Evolutionary conservation across 345 rosid species (phyloP), one percentile per base, ranked within the genome.

Genomic region (Cardamine chenopodiifolia): DNA sequence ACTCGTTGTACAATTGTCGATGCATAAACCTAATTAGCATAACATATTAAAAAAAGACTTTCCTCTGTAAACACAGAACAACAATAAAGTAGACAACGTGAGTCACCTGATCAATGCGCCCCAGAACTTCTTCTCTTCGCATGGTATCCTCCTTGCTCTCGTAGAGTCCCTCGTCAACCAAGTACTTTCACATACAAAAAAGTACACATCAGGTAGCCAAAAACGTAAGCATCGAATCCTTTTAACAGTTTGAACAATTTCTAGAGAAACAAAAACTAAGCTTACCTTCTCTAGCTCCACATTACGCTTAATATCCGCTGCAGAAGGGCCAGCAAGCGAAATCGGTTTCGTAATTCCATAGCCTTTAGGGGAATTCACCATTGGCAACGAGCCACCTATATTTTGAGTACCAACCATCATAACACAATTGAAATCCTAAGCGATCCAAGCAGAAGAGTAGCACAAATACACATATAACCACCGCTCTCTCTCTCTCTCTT

Each of bases 311-410:
- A 79, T 19, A 89, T 93, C 97, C 31, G 81, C 86, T n/a, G 88
- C 79, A 0, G 85, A 82, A 22, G 98, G 98, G 52, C 89, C 96
- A 22, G 91, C 82, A 58, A 87, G 65, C 19, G 98, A 93, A 60
- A 93, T 88, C 22, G 97, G 96, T 68, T 91, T 85, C 70, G 90
- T 89, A 39, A 89, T 91, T 50, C 94, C 97, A 58, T 39, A 84
- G 26, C 80, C 85, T 70, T 72, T 70, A 26, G 79, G 48, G 13
- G 59, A 80, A 55, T 74, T 55, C 39, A 48, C 29, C 29, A 74
- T 73, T 61, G 81, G 74, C 72, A 68, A 67, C 18, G 85, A 66
- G 31, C 71, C 83, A 59, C 68, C 52, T 73, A 81, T 62, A 13
- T 82, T 83, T 78, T 82, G 87, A 60, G 90, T 73, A 64, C 79